Base-by-base conservation (phyloP, 768 basidiomycete genomes). In the Gloeopeniophorella convolvens region DNA sequence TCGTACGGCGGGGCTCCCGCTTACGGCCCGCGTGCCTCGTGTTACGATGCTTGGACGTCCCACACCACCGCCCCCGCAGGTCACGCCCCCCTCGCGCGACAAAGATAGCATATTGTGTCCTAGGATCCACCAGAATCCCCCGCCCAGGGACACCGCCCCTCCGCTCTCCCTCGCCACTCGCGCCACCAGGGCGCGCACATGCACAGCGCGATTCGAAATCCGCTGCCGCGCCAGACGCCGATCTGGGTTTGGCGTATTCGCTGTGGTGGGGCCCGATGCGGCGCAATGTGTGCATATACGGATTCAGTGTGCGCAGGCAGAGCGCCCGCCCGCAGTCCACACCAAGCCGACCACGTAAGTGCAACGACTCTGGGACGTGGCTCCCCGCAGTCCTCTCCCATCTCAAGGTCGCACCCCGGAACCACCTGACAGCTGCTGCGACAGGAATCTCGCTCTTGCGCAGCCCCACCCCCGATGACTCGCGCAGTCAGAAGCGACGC, bases 271-370 rank as follows among this genome's bases (percentile, higher is more conserved):
- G 10, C 20, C 51, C 45, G 34, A 39, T 18, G 35, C 46, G 41
- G 32, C 44, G 10, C 39, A 31, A 52, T 20, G n/a, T 30, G 18
- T 23, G 10, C 39, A 31, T 20, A 21, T 18, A n/a, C 11, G 12
- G 28, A 23, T 18, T 8, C n/a, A 24, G 4, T 24, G 21, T 24
- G n/a, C n/a, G n/a, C n/a, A n/a, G n/a, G n/a, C n/a, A n/a, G 23
- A 24, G 35, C 34, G 28, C 35, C n/a, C 21, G 9, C 4, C 13
- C 16, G 20, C 44, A 34, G 40, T 46, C n/a, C n/a, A n/a, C 51
- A 34, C 26, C 12, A n/a, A 34, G 10, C 12, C 20, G 15, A 48
- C 42, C 49, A 50, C 49, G 49, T 50, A 37, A 35, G 24, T 21
- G 33, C 13, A 3, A 21, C 9, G 11, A 27, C 20, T 33, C 33